phyloP scores from a whole-genome alignment of 805 yeast species.

The Dipodascopsis uninucleata region DNA sequence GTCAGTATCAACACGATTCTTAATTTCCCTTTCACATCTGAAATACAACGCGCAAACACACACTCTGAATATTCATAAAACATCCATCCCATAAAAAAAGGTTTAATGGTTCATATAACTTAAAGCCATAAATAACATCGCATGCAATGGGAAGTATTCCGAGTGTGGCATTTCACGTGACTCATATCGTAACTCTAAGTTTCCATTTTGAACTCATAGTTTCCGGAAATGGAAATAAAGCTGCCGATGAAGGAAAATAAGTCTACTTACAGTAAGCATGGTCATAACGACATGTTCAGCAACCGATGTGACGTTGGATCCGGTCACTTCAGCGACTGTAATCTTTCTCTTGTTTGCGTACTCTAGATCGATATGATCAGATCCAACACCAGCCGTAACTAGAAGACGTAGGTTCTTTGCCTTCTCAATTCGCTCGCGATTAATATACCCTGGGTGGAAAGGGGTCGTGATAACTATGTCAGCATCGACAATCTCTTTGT shows the following conservation, averaged over 20 bases:
- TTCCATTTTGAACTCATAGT: too few relatives aligned
- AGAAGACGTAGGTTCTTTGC: slow-evolving; percentile 69
- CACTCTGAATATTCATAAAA: too few relatives aligned
- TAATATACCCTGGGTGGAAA: slow-evolving; percentile 75
- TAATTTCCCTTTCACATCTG: too few relatives aligned
- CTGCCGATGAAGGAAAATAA: not conserved
- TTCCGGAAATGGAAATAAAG: too few relatives aligned
- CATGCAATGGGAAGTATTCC: too few relatives aligned
- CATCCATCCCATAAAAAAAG: too few relatives aligned
- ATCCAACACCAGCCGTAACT: slow-evolving; percentile 81
- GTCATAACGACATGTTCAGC: slow-evolving; percentile 80
- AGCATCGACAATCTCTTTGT: slow-evolving; percentile 63
- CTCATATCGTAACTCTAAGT: too few relatives aligned
- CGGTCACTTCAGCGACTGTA: slow-evolving; percentile 75
- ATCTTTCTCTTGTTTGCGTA: slow-evolving; percentile 62
- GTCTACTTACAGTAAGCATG: slow-evolving; percentile 45
- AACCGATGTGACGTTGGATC: slow-evolving; percentile 74
- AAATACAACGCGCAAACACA: too few relatives aligned
- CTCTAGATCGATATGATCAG: slow-evolving; percentile 72
- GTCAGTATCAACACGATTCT: too few relatives aligned
- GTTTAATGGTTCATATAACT: too few relatives aligned
- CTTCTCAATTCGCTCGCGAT: slow-evolving; percentile 59
- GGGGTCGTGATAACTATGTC: slow-evolving; percentile 78
- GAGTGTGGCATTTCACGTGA: too few relatives aligned
- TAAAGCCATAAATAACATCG: too few relatives aligned